These are phyloP conservation scores for Phytophthora boehmeriae DNA, from an alignment of 352 stramenopile species.

Conservation along the genomic window DNA sequence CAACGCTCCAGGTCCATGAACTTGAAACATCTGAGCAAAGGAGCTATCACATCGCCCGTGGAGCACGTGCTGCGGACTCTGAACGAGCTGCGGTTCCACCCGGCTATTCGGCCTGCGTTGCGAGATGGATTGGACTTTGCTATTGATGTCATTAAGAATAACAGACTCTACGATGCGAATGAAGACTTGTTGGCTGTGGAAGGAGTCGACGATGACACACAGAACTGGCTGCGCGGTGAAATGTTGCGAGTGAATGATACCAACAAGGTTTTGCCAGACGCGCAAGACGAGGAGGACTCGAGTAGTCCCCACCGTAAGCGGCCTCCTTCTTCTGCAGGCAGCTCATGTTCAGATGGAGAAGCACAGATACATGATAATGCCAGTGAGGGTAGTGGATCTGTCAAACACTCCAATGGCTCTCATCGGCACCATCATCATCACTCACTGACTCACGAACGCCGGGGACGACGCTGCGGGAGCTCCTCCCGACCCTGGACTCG, in stretches of 20 bases:
- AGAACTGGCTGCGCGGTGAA: constrained; percentile 85
- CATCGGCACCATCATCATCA: constrained; percentile 25
- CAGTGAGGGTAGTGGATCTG: constrained; percentile 9
- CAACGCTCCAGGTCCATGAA: constrained; percentile 80
- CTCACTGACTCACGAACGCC: constrained; percentile 24
- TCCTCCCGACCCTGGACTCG: constrained; percentile 62
- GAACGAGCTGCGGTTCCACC: constrained; percentile 82
- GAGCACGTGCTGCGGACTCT: constrained; percentile 79
- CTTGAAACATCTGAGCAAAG: constrained; percentile 60
- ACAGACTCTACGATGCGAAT: constrained; percentile 82
- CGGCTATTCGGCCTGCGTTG: constrained; percentile 54
- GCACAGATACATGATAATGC: constrained; percentile 4
- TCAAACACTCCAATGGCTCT: neutral
- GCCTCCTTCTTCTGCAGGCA: constrained; percentile 24
- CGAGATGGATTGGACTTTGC: constrained; percentile 77
- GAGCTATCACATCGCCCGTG: constrained; percentile 75
- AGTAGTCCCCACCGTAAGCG: constrained; percentile 16
- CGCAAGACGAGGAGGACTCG: constrained; percentile 36
- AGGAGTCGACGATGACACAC: constrained; percentile 80
- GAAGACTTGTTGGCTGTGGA: constrained; percentile 69
- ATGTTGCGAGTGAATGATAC: constrained; percentile 76
- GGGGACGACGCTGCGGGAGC: constrained; percentile 69
- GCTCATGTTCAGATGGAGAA: constrained; percentile 27
- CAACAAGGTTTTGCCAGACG: constrained; percentile 62
- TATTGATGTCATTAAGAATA: constrained; percentile 89